Conservation (phyloP, 768 basidiomycete species). For the Thelephora aurantiotincta region DNA sequence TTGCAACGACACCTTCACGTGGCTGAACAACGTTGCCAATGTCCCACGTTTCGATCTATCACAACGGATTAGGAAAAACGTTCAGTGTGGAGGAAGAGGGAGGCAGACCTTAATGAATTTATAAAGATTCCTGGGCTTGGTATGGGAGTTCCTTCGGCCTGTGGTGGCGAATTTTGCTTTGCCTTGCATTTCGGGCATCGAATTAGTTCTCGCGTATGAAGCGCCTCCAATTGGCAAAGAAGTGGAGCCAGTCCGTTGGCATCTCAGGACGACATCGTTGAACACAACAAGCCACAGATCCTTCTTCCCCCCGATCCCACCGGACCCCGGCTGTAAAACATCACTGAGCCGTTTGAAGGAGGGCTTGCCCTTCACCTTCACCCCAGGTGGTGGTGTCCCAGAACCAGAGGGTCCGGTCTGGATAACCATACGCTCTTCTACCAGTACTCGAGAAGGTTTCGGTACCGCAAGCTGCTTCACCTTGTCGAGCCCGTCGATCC, state of each 20-base stretch:
- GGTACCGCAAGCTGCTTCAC: conserved; percentile 86
- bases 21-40: conserved; percentile 68
- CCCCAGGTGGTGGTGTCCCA: conserved; percentile 29
- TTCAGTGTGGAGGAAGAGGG: conserved; percentile 2
- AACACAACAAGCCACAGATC: conserved; percentile 94
- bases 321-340: conserved; percentile 47
- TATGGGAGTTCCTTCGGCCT: conserved; percentile 59
- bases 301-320: conserved; percentile 50
- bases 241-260: conserved; percentile 83
- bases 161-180: conserved; percentile 77
- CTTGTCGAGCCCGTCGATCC: conserved; percentile 92
- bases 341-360: conserved; percentile 86
- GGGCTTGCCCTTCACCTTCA: conserved; percentile 73
- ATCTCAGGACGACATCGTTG: conserved; percentile 89
- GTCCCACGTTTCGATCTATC: conserved; percentile 76
- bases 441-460: conserved; percentile 75
- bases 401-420: conserved; percentile 15
- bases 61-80: conserved; percentile 4
- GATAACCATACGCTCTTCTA: conserved; percentile 58
- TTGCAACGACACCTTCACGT: conserved; percentile 68
- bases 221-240: conserved; percentile 62
- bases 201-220: conserved; percentile 56
- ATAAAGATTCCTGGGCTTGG: conserved; percentile 83
- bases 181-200: conserved; percentile 72
- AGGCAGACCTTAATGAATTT: conserved; percentile 72